A percentile compares a stretch with the other conserved stretches of the same genome.
Evolutionary conservation across 495 filamentous ascomycete genomes (phyloP).

Genomic region (Aspergillus asperescens): DNA sequence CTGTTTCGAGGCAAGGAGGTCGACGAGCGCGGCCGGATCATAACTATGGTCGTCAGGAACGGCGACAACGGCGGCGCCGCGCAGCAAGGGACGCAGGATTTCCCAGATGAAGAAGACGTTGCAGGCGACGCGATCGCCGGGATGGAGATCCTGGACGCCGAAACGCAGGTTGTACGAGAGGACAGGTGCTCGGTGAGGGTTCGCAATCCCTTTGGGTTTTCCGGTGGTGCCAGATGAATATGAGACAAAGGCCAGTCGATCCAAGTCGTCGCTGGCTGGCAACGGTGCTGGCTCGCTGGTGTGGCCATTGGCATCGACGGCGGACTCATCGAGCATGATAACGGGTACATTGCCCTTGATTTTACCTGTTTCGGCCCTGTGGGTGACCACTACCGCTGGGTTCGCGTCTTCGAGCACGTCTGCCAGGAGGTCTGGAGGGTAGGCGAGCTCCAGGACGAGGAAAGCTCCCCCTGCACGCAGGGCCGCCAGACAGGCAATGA

Average conservation of each 20-base stretch:
- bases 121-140: slow-evolving; percentile 63
- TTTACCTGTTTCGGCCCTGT: slow-evolving; percentile 48
- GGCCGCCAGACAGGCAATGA: slow-evolving; percentile 62
- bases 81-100: slow-evolving; percentile 61
- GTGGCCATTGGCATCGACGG: slow-evolving; percentile 32
- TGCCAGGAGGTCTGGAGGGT: slow-evolving; percentile 56
- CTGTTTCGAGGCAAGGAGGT: slow-evolving; percentile 50
- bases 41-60: slow-evolving; percentile 66
- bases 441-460: slow-evolving; percentile 63
- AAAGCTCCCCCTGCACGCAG: slow-evolving; percentile 66
- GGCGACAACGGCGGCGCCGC: slow-evolving; percentile 60
- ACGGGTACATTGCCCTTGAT: slow-evolving; percentile 51
- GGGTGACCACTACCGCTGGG: slow-evolving; percentile 57
- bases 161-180: slow-evolving; percentile 62
- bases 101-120: slow-evolving; percentile 76
- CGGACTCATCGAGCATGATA: slow-evolving; percentile 50
- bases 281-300: slow-evolving; percentile 36
- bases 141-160: slow-evolving; percentile 52
- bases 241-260: slow-evolving; percentile 59
- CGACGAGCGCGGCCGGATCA: slow-evolving; percentile 61
- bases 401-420: slow-evolving; percentile 63
- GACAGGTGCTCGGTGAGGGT: slow-evolving; percentile 60
- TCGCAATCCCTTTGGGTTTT: slow-evolving; percentile 64
- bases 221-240: slow-evolving; percentile 66
- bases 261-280: slow-evolving; percentile 55